A percentile compares a stretch with the other conserved stretches of the same genome.
Evolutionary conservation across 768 basidiomycete genomes (phyloP).

Genomic region (Paxillus ammoniavirescens): DNA sequence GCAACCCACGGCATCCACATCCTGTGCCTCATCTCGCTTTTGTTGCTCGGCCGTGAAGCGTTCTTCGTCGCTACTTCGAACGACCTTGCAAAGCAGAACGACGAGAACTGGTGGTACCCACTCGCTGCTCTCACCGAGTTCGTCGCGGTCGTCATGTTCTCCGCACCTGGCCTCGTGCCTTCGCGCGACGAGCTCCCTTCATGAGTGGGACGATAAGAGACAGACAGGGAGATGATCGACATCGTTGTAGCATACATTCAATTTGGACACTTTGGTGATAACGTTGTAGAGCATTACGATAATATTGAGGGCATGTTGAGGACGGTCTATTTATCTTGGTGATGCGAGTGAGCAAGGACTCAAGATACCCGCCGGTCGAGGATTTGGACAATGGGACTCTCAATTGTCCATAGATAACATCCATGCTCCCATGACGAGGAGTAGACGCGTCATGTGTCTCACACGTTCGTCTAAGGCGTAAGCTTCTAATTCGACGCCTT

Average conservation of each 20-base stretch:
- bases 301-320: not conserved
- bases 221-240: not conserved
- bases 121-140: conserved; percentile 33
- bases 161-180: conserved; percentile 33
- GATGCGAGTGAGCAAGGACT: not conserved
- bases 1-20: conserved; percentile 24
- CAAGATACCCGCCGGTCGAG: not conserved
- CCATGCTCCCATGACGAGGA: too few relatives aligned
- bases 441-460: too few relatives aligned
- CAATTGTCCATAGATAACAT: too few relatives aligned
- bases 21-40: conserved; percentile 23
- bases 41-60: conserved; percentile 29
- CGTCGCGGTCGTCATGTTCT: conserved; percentile 29
- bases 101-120: conserved; percentile 34
- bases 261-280: not conserved
- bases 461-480: too few relatives aligned
- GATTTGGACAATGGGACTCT: not conserved
- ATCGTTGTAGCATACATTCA: not conserved
- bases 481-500: too few relatives aligned
- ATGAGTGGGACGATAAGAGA: not conserved
- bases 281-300: not conserved
- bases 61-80: conserved; percentile 29
- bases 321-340: not conserved
- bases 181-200: conserved; percentile 26
- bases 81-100: conserved; percentile 18